Conservation (phyloP, 441 rosid species). For the Isatis lusitanica region DNA sequence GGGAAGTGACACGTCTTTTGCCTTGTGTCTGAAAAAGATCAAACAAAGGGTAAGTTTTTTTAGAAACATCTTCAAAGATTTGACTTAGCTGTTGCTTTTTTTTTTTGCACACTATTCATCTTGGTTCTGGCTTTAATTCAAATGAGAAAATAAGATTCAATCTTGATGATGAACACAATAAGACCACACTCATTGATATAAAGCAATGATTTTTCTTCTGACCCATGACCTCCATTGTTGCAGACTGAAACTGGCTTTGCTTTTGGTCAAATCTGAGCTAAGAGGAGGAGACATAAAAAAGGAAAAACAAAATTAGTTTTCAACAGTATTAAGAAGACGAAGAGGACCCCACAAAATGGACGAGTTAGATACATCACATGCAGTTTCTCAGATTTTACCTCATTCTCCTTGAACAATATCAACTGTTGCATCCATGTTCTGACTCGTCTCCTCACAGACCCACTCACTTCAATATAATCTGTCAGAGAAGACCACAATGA, state of each 20-base stretch:
- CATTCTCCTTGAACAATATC: conserved; percentile 37
- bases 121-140: conserved; percentile 21
- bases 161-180: conserved; percentile 17
- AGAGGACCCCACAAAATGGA: conserved; percentile 65
- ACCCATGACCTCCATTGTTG: conserved; percentile 36
- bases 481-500: conserved; percentile 44
- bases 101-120: conserved; percentile 4
- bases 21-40: conserved; percentile 30
- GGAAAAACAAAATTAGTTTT: conserved; percentile 24
- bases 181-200: conserved; percentile 16
- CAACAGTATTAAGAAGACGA: conserved; percentile 35
- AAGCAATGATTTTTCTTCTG: conserved; percentile 30
- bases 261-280: conserved; percentile 46
- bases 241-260: conserved; percentile 28
- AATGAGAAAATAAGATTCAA: conserved; percentile 13
- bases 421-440: conserved; percentile 77
- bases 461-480: conserved; percentile 46
- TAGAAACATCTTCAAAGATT: conserved; percentile 25
- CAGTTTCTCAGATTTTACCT: conserved; percentile 45
- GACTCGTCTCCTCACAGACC: conserved; percentile 44
- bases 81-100: conserved; percentile 21
- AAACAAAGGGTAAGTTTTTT: conserved; percentile 31
- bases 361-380: conserved; percentile 64
- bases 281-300: conserved; percentile 22
- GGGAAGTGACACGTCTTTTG: conserved; percentile 34